Evolutionary conservation across 192 early-diverging fungal species (phyloP).

Genomic region (Mortierella alpina): DNA sequence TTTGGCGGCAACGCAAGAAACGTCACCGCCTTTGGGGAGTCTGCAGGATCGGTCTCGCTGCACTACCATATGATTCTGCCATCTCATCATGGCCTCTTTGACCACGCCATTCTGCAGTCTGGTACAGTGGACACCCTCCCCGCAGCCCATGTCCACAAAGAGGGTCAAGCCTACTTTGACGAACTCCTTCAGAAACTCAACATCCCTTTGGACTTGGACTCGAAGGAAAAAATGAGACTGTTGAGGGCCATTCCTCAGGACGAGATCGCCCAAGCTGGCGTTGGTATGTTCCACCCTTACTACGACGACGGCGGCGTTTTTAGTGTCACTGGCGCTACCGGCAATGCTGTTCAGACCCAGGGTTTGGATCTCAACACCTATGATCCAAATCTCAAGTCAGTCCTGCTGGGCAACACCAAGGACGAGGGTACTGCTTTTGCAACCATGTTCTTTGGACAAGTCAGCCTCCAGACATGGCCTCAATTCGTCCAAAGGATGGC

Average conservation of each 20-base stretch:
- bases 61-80: conserved; percentile 35
- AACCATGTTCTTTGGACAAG: neutral
- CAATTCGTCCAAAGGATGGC: neutral
- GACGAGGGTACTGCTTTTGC: conserved; percentile 33
- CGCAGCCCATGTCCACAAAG: neutral
- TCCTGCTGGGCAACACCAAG: conserved; percentile 29
- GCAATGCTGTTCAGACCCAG: neutral
- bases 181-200: conserved; percentile 1
- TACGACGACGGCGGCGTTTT: conserved; percentile 21
- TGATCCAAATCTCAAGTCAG: conserved; percentile 28
- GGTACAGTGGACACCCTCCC: conserved; percentile 12
- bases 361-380: conserved; percentile 3
- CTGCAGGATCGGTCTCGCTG: conserved; percentile 27
- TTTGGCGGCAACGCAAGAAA: conserved; percentile 21
- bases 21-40: conserved; percentile 33
- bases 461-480: conserved; percentile 6
- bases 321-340: neutral
- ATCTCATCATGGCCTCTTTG: conserved; percentile 26
- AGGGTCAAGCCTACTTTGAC: conserved; percentile 31
- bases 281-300: neutral
- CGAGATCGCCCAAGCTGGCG: neutral
- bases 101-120: conserved; percentile 49
- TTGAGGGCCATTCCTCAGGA: conserved; percentile 15
- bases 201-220: conserved; percentile 19
- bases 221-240: conserved; percentile 16